These are phyloP conservation scores for Brassica nigra DNA, from an alignment of 345 rosid genomes.

Conservation along the genomic window DNA sequence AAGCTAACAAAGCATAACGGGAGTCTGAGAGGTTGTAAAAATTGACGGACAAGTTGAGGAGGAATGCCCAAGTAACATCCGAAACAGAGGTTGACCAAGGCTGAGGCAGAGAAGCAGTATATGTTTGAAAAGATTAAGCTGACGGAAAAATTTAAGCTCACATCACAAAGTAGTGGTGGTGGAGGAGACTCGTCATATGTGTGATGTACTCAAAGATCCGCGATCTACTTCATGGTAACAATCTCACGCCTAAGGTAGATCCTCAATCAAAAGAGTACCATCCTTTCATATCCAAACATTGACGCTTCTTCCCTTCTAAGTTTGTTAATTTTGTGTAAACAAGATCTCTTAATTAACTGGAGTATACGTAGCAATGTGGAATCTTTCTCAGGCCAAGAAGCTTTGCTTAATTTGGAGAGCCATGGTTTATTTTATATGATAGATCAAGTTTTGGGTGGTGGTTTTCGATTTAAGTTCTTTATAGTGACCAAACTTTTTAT, in stretches of 20 bases:
- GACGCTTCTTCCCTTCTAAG: neutral
- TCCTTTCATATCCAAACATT: neutral
- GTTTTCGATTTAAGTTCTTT: neutral
- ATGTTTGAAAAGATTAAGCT: neutral
- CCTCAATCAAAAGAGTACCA: neutral
- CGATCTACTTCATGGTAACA: neutral
- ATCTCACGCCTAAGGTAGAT: neutral
- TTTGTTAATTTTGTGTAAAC: no score
- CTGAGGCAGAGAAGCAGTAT: neutral
- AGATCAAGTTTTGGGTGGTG: neutral
- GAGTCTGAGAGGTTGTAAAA: neutral
- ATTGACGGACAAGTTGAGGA: neutral
- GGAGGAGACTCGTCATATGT: no score
- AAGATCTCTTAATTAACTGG: neutral
- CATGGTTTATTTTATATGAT: neutral
- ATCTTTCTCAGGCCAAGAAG: neutral
- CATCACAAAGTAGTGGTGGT: neutral
- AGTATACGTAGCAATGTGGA: neutral
- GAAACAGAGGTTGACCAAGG: neutral
- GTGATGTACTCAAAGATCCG: neutral
- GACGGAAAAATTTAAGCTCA: neutral
- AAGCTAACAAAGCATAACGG: neutral
- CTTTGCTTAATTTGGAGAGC: neutral
- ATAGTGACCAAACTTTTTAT: neutral
- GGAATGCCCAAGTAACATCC: neutral